These are phyloP conservation scores for Inga leiocalycina DNA, from an alignment of 306 rosid genomes.

Conservation along the genomic window DNA sequence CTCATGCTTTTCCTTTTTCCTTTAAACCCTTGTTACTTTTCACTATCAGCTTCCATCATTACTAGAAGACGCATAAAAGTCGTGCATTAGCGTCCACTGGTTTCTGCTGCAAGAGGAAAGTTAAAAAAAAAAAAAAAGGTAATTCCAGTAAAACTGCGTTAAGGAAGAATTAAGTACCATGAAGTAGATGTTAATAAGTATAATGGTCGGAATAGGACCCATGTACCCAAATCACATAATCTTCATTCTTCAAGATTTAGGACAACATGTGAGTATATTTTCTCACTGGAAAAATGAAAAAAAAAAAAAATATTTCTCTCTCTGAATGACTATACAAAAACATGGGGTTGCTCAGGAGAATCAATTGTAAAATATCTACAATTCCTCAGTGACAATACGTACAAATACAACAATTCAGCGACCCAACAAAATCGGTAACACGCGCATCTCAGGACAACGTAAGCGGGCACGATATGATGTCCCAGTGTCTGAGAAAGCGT, in stretches of 20 bases:
- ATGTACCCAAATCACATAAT: not conserved
- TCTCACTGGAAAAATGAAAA: slow-evolving; percentile 16
- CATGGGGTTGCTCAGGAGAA: slow-evolving; percentile 28
- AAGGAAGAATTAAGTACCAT: not conserved
- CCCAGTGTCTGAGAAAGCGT: slow-evolving; percentile 13
- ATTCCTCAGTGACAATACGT: slow-evolving; percentile 36
- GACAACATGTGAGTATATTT: slow-evolving; percentile 19
- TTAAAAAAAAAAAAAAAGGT: not conserved
- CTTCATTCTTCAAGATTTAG: slow-evolving; percentile 11
- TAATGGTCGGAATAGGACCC: not conserved
- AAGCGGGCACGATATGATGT: slow-evolving; percentile 19
- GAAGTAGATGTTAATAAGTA: not conserved
- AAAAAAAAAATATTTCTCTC: slow-evolving; percentile 9
- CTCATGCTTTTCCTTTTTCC: slow-evolving; percentile 36
- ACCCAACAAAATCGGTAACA: slow-evolving; percentile 23
- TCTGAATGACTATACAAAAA: slow-evolving; percentile 26
- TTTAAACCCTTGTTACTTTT: slow-evolving; percentile 30
- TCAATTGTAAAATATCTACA: slow-evolving; percentile 35
- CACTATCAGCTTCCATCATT: slow-evolving; percentile 25
- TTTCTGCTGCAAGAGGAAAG: slow-evolving; percentile 13
- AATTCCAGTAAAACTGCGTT: slow-evolving; percentile 21
- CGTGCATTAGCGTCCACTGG: slow-evolving; percentile 17
- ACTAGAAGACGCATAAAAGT: slow-evolving; percentile 14
- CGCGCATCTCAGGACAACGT: slow-evolving; percentile 27
- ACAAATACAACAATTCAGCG: slow-evolving; percentile 32